Base-by-base conservation (phyloP, 805 yeast species). In the Suhomyces xylopsoci region DNA sequence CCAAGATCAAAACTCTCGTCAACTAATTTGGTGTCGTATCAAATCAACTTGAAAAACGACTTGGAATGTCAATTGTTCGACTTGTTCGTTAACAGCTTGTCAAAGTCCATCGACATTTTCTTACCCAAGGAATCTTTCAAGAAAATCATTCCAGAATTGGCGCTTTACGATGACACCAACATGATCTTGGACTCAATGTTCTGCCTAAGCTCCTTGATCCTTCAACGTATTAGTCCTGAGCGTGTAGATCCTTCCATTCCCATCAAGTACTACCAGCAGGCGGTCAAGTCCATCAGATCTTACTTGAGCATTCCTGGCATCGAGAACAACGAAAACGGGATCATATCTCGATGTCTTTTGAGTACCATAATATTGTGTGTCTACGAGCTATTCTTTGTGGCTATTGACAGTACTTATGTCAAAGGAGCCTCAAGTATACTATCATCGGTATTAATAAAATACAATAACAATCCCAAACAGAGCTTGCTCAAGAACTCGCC, bases 361-460 rank as follows among this genome's bases (percentile, higher is more conserved):
- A 69, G 75, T 54, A 71, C 78, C 1, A 66, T 65, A 15, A 56
- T 74, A 14, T 62, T 74, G 15, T 70, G 77, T 41, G 63, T 73
- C 12, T 71, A 70, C 57, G 78, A 74, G 56, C 62, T 73, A 58
- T 68, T 69, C 47, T 73, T 71, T 47, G 68, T 69, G 34, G 75
- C 74, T 7, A 63, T 65, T 22, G 75, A 71, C 45, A 66, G 66
- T 38, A 68, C 74, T 3, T 68, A 74, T 52, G 69, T 71, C 38
- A 72, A 67, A 57, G 76, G 74, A 0, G 77, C 77, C 1, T 64
- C 69, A 7, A 62, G 67, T 28, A 64, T 73, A 10, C 59, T 73
- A 25, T 58, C 66, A 25, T 65, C 73, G 7, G 62, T 73, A 4
- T 58, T 70, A 43, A 52, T 59, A 25, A 60, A 58, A 45, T 48